Base-by-base conservation (phyloP, 257 asterid genomes). In the Primulina eburnea region DNA sequence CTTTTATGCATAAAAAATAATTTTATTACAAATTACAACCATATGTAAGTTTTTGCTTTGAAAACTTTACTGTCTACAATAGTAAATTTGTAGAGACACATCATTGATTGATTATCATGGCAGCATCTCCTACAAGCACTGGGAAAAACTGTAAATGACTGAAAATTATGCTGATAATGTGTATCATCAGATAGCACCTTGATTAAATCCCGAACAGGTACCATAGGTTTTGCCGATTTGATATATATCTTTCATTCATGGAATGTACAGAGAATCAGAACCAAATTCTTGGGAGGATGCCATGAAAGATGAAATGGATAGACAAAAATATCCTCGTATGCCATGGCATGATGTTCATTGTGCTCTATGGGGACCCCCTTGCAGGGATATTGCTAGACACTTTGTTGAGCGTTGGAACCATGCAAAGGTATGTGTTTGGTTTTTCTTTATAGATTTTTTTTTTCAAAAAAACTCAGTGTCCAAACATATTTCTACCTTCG, bases 341-440 rank as follows among this genome's bases (percentile, higher is more conserved):
- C 97, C 99, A 53, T 93, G 99, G 99, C 99, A 93, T 28, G 99
- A 93, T 67, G 99, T 93, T 79, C 99, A 93, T 56, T 93, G 99
- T 69, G 96, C 99, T 20, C 78, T 93, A 30, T 93, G 99, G 99
- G 99, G 97, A 21, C 96, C 96, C 32, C 85, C 99, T 58, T 93
- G 97, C 78, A 90, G 88, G 86, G 97, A 93, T 76, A 79, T 93
- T 67, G 97, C 99, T 35, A 86, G 96, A 80, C 99, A 93, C 78
- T 93, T 90, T 74, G 89, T 89, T 82, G 97, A 90, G 73, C 96
- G 99, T 32, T 93, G 99, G 99, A 93, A 93, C 85, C 96, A 93
- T 77, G 99, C 97, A 32, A 93, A 92, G 97, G 98, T 87, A 65
- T 64, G 81, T 59, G 30, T 79, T 75, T 34, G 7, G 16, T 28